Base-by-base conservation (phyloP, 495 filamentous ascomycete species). In the Margaritispora aquatica region DNA sequence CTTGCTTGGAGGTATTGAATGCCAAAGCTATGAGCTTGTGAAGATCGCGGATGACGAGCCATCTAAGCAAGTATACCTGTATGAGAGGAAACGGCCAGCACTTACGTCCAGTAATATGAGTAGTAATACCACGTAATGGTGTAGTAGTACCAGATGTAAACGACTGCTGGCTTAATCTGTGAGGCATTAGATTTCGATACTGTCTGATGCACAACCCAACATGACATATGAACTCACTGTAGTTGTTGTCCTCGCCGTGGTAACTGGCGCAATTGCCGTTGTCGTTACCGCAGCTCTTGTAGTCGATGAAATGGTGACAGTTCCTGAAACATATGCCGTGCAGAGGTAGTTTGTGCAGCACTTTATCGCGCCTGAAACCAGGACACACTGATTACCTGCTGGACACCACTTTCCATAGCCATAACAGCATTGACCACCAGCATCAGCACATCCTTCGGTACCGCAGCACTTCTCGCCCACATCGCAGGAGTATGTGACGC, bases 271-370 rank as follows among this genome's bases (percentile, higher is more conserved):
- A n/a, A n/a, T n/a, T n/a, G 34, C 17, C 53, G 3, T 44, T 46
- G 23, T 21, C 13, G 19, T 17, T 7, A 26, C 38, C 15, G 55
- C 27, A 17, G 55, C 20, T 15, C 47, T 4, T 9, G 26, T 22
- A 11, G 44, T 46, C 11, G 46, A 17, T 22, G 47, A 52, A 11
- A 29, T 34, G 2, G 57, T 59, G 1, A 44, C 31, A 3, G 47
- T 48, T 3, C 49, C 49, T 19, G 26, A 44, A 0, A 59, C 57
- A 46, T 51, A 26, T 13, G 57, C 57, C 2, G 57, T 59, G 23
- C 57, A 59, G n/a, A 17, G 26, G 8, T 4, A 8, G 29, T 59
- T 49, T 8, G 57, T 59, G 20, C 57, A 59, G 48, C 57, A 59
- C 23, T 26, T 59, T 17, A 26, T 10, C 2, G 22, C 1, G 2